Conservation (phyloP, 306 rosid species). For the apple (Malus domestica) region DNA sequence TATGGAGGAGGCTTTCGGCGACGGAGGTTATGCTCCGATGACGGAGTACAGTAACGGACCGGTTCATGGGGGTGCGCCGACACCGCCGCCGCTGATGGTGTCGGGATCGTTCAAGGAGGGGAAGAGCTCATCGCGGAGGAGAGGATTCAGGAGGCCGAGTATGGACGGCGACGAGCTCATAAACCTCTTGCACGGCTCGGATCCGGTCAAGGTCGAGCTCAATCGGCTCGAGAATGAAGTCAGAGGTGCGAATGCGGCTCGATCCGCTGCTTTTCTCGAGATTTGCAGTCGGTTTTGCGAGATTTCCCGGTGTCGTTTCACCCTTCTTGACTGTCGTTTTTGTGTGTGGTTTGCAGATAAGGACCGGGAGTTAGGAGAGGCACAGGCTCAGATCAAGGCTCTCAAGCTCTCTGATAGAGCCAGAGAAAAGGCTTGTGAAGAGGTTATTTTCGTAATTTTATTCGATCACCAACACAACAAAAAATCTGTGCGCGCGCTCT, state of each 20-base stretch:
- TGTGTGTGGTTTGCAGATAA: slow-evolving; percentile 54
- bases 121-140: slow-evolving; percentile 71
- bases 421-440: slow-evolving; percentile 97
- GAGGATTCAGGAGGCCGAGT: slow-evolving; percentile 72
- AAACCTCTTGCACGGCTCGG: slow-evolving; percentile 92
- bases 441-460: slow-evolving; percentile 45
- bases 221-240: slow-evolving; percentile 98
- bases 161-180: slow-evolving; percentile 91
- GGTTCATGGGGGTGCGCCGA: slow-evolving; percentile 17
- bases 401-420: slow-evolving; percentile 80
- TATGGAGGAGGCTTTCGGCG: slow-evolving; percentile 81
- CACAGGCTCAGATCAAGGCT: slow-evolving; percentile 96
- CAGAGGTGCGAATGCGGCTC: slow-evolving; percentile 88
- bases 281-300: slow-evolving; percentile 34
- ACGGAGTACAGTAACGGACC: slow-evolving; percentile 16
- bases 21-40: slow-evolving; percentile 33
- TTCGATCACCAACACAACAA: too few relatives aligned
- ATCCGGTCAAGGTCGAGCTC: slow-evolving; percentile 99
- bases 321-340: neutral
- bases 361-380: slow-evolving; percentile 88
- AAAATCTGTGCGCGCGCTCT: neutral
- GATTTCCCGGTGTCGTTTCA: slow-evolving; percentile 5
- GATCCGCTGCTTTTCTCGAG: slow-evolving; percentile 45
- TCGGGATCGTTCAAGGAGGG: slow-evolving; percentile 96
- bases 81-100: slow-evolving; percentile 49